Evolutionary conservation across 331 rosid species (phyloP).

Genomic region (Quercus lobata): DNA sequence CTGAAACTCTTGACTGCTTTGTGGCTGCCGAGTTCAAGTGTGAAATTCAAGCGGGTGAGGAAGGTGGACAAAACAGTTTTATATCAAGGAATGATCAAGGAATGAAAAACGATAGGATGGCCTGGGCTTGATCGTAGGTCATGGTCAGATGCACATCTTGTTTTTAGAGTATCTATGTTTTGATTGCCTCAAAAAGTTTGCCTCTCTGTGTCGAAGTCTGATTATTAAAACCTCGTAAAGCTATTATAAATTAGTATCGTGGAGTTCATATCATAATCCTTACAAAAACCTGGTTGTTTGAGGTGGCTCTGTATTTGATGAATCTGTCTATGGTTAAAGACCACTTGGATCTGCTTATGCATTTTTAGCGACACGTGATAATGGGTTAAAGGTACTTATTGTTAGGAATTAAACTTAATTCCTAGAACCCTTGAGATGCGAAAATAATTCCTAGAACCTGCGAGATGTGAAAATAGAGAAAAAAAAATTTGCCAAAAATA

Average conservation of each 20-base stretch:
- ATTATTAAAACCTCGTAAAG: slow-evolving; percentile 31
- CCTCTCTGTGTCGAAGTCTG: slow-evolving; percentile 25
- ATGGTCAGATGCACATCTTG: slow-evolving; percentile 28
- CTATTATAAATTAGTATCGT: slow-evolving; percentile 41
- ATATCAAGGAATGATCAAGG: slow-evolving; percentile 15
- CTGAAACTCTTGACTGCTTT: slow-evolving; percentile 27
- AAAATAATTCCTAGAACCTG: too few species aligned
- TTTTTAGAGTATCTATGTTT: slow-evolving; percentile 21
- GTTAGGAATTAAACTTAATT: too few species aligned
- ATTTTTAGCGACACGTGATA: neutral
- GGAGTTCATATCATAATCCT: slow-evolving; percentile 57
- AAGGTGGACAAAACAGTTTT: slow-evolving; percentile 9
- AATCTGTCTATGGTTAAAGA: slow-evolving; percentile 17
- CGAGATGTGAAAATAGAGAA: too few species aligned
- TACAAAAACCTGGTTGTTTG: slow-evolving; percentile 34
- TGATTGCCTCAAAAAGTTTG: slow-evolving; percentile 21
- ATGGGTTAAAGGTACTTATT: too few species aligned
- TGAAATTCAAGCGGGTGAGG: slow-evolving; percentile 13
- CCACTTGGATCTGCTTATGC: neutral
- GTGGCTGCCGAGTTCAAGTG: slow-evolving; percentile 20
- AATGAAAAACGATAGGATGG: slow-evolving; percentile 26
- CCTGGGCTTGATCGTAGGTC: slow-evolving; percentile 23
- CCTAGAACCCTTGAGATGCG: too few species aligned
- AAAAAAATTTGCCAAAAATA: too few species aligned
- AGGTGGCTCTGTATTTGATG: slow-evolving; percentile 29